These are phyloP conservation scores for Meyerozyma guilliermondii DNA, from an alignment of 1,139 yeast genomes.

Conservation along the genomic window DNA sequence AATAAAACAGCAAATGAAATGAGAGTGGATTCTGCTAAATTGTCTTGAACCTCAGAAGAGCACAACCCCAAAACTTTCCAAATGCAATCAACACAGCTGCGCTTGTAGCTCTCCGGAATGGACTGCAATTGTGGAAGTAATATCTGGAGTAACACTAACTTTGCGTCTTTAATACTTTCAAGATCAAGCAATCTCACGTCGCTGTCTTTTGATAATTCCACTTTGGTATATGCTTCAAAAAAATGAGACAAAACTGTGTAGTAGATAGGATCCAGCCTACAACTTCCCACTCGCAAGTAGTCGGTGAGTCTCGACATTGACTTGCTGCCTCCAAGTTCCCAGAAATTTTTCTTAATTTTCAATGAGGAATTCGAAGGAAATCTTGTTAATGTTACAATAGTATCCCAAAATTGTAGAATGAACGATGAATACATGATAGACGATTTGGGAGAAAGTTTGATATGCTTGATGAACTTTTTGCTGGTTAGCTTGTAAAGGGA, in stretches of 20 bases:
- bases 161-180: slow-evolving; percentile 14
- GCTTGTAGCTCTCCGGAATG: slow-evolving; percentile 15
- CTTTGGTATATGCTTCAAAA: slow-evolving; percentile 14
- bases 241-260: slow-evolving; percentile 26
- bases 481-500: slow-evolving; percentile 39
- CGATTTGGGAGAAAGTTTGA: slow-evolving; percentile 32
- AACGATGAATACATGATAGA: slow-evolving; percentile 34
- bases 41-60: slow-evolving; percentile 1
- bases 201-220: slow-evolving; percentile 8
- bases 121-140: slow-evolving; percentile 15
- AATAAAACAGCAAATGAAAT: not conserved
- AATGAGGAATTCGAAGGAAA: slow-evolving; percentile 15
- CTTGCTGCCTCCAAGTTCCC: slow-evolving; percentile 47
- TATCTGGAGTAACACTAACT: slow-evolving; percentile 12
- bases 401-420: slow-evolving; percentile 45
- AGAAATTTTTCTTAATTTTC: slow-evolving; percentile 39
- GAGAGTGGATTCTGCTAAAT: not conserved
- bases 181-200: slow-evolving; percentile 17
- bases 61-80: slow-evolving; percentile 12
- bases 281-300: slow-evolving; percentile 47
- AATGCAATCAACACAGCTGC: slow-evolving; percentile 18
- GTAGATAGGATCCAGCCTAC: slow-evolving; percentile 48
- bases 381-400: slow-evolving; percentile 37
- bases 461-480: slow-evolving; percentile 47
- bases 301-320: slow-evolving; percentile 34